A percentile compares a stretch with the other conserved stretches of the same genome.
phyloP scores from a whole-genome alignment of 2,329 filamentous ascomycete genomes.

The Epichloe coenophiala region DNA sequence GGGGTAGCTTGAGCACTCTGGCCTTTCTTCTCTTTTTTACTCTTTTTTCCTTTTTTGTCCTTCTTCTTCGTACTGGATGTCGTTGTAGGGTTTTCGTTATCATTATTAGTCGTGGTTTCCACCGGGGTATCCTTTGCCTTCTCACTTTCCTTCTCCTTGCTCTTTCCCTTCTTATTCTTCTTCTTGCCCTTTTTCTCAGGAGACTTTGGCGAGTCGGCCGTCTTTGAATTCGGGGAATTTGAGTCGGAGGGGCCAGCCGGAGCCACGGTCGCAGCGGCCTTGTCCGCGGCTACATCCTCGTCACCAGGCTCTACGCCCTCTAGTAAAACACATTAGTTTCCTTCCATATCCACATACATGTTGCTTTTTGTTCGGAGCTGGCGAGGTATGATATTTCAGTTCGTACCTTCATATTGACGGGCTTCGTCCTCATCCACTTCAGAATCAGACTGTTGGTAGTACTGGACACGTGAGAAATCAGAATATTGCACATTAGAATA shows the following conservation, averaged over 20 bases:
- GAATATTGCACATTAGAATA: slow-evolving; percentile 26
- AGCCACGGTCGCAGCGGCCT: background rate
- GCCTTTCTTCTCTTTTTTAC: slow-evolving; percentile 13
- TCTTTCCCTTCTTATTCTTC: slow-evolving; percentile 11
- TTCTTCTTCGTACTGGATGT: slow-evolving; percentile 12
- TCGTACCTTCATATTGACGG: slow-evolving; percentile 8
- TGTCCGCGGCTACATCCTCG: slow-evolving; percentile 2
- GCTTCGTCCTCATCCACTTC: slow-evolving; percentile 22
- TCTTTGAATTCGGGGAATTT: slow-evolving; percentile 3
- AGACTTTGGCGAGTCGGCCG: slow-evolving; percentile 4
- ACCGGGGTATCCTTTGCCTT: slow-evolving; percentile 3
- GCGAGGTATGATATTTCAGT: background rate
- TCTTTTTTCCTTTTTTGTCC: slow-evolving; percentile 10
- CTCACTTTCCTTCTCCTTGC: slow-evolving; percentile 7
- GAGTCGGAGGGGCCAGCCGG: background rate
- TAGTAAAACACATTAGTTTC: background rate
- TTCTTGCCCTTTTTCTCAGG: slow-evolving; percentile 7
- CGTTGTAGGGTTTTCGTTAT: slow-evolving; percentile 5
- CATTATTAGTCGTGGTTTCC: slow-evolving; percentile 9
- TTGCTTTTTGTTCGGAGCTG: background rate
- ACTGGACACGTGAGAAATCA: slow-evolving; percentile 30
- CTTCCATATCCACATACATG: background rate
- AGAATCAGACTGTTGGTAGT: slow-evolving; percentile 24
- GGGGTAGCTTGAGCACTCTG: background rate
- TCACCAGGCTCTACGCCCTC: background rate